Base-by-base conservation (phyloP, 148 eudicot species). In the Rhododendron ferrugineum region DNA sequence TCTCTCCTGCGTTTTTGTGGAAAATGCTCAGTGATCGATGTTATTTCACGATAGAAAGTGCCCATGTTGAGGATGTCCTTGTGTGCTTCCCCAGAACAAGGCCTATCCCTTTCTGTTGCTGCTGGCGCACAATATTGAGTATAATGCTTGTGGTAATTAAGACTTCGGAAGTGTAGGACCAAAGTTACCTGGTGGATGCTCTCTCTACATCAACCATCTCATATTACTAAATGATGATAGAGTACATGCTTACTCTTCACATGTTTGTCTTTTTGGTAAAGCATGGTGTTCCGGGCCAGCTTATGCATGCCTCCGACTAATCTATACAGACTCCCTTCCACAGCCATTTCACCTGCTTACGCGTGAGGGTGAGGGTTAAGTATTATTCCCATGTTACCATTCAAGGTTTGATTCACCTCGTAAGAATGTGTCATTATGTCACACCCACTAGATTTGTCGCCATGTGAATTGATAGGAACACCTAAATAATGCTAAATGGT, bases 51-150 rank as follows among this genome's bases (percentile, higher is more conserved):
- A 46, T 23, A 11, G 1, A 14, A 49, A 50, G 58, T 78, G 60
- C 60, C 81, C 81, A 79, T 79, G 81, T 49, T 79, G 32, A 46
- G 81, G 40, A 15, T 79, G 81, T 49, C 81, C 60, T 22, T 44
- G 16, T 28, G 11, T 79, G 81, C 81, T 79, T 79, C 81, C 81
- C 80, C 80, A 44, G 14, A 26, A 47, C 58, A 15, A 79, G 37
- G 60, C 81, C 52, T 46, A 79, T 11, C 60, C 36, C 23, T 49
- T 0, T 78, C 32, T 46, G 26, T 78, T 44, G 26, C 15, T 42
- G 81, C 28, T 79, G 36, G 30, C 18, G 20, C 78, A 18, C 2
- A 8, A 13, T 30, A 1, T 34, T 15, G 40, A 30, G 20, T 30
- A 14, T 30, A 70, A 5, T 30, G 37, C 75, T 14, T 70, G 75